Base-by-base conservation (phyloP, 371 early-diverging fungal species). In the Mortierella sp. region DNA sequence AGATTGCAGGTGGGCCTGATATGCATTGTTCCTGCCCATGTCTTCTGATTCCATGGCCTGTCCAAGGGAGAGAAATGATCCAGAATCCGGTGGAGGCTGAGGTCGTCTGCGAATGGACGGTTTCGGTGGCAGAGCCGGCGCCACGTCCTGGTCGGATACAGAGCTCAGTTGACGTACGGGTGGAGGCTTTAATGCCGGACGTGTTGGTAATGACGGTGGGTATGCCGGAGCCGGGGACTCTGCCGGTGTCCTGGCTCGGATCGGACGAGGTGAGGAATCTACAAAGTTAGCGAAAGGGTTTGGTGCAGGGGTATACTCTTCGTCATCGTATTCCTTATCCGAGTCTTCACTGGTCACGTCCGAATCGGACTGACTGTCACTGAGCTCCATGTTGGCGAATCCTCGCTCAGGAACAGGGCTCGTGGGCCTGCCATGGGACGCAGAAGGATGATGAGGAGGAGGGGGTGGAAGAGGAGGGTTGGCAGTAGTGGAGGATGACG, bases 51-150 rank as follows among this genome's bases (percentile, higher is more conserved):
- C 72, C 27, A 46, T 27, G 14, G 54, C 30, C 23, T 59, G 56
- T 42, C 47, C 54, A 23, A 49, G 34, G 2, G 67, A 47, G 44
- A 58, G 42, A 32, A 60, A 42, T 49, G 72, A 60, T 51, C 62
- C 68, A 49, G 59, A 7, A 19, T 68, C 76, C 32, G 63, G 70
- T 17, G 26, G 60, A 6, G 53, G 51, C 24, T 61, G 65, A 2
- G 63, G 65, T 9, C 64, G 60, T 46, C 65, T 54, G 24, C 76
- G 69, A 24, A 57, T 24, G 2, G 61, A 46, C 4, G 76, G 76
- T 34, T 75, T 75, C n/a, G 76, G 76, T 9, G 76, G 76, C 5
- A 75, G 64, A 3, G 76, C 76, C 32, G 76, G 76, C 1, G 70
- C 70, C 1, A 53, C 53, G 43, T 60, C 64, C 50, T 61, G 64